A percentile compares a stretch with the other conserved stretches of the same genome.
Conservation (phyloP, 2,329 filamentous ascomycete species). For the Laburnicola sp. region DNA sequence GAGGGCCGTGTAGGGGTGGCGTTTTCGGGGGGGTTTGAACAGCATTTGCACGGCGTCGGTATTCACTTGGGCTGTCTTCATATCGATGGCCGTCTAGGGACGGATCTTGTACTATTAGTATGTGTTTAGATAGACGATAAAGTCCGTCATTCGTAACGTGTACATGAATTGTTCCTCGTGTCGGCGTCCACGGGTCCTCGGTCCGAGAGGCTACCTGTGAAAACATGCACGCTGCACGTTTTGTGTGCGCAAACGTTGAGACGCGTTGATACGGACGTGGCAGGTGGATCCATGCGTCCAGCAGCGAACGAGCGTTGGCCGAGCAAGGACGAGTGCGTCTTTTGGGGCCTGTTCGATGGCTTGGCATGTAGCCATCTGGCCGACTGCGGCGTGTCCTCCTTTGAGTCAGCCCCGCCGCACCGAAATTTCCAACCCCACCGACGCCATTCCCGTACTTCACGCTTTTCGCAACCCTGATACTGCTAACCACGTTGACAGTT, state of each 20-base stretch:
- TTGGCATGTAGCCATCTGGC: background rate
- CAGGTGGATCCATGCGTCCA: background rate
- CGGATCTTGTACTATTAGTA: background rate
- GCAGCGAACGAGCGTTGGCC: slow-evolving; percentile 1
- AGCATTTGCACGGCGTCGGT: slow-evolving; percentile 13
- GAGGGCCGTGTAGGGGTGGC: background rate
- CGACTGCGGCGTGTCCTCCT: too few species aligned
- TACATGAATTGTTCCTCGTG: too few species aligned
- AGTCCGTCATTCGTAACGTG: background rate
- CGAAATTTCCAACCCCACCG: slow-evolving; percentile 4
- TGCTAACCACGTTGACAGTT: background rate
- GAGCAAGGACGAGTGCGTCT: background rate
- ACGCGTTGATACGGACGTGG: background rate
- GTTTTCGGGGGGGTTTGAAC: slow-evolving; percentile 1
- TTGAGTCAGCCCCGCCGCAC: background rate
- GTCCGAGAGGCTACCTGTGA: slow-evolving; percentile 1
- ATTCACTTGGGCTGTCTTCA: background rate
- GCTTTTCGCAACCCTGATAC: background rate
- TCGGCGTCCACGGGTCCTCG: background rate
- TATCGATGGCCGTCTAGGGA: background rate
- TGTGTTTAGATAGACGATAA: background rate
- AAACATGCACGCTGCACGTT: background rate
- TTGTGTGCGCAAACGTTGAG: background rate
- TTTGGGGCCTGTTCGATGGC: background rate
- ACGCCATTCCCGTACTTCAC: slow-evolving; percentile 1